Percentiles rank a stretch among this genome's conserved stretches.
Evolutionary conservation across 805 yeast genomes (phyloP).

Genomic region (Nematodospora valgi): DNA sequence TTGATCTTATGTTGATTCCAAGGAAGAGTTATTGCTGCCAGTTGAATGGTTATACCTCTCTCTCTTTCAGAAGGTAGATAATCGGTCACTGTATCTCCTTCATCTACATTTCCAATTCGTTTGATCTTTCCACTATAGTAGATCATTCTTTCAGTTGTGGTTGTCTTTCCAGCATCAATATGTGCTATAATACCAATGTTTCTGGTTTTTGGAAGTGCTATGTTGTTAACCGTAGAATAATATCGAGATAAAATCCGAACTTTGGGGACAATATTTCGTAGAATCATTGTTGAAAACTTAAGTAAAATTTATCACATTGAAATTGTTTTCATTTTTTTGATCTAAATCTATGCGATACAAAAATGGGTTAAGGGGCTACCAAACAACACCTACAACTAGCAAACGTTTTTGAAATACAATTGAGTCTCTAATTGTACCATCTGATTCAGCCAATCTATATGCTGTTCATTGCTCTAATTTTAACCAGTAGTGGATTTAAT

Average conservation of each 20-base stretch:
- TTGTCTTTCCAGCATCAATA: conserved; percentile 97
- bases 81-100: conserved; percentile 96
- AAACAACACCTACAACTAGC: too few species aligned
- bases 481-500: too few species aligned
- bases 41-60: conserved; percentile 93
- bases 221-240: conserved; percentile 20
- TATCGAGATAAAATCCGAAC: conserved; percentile 1
- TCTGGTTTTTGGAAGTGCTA: conserved; percentile 45
- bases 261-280: too few species aligned
- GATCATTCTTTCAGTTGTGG: conserved; percentile 96
- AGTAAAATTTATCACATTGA: too few species aligned
- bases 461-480: too few species aligned
- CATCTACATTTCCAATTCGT: conserved; percentile 88
- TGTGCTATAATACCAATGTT: conserved; percentile 98
- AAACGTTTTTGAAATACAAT: too few species aligned
- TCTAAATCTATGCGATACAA: too few species aligned
- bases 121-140: conserved; percentile 78
- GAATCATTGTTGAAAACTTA: too few species aligned
- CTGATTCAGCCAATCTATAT: too few species aligned
- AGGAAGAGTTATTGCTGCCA: conserved; percentile 89
- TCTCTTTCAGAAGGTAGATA: conserved; percentile 84
- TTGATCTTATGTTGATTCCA: conserved; percentile 81
- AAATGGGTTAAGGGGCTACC: too few species aligned
- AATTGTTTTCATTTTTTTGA: too few species aligned
- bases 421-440: too few species aligned